These are phyloP conservation scores for Calonectria crousiana DNA, from an alignment of 2,329 filamentous ascomycete species.

Conservation along the genomic window DNA sequence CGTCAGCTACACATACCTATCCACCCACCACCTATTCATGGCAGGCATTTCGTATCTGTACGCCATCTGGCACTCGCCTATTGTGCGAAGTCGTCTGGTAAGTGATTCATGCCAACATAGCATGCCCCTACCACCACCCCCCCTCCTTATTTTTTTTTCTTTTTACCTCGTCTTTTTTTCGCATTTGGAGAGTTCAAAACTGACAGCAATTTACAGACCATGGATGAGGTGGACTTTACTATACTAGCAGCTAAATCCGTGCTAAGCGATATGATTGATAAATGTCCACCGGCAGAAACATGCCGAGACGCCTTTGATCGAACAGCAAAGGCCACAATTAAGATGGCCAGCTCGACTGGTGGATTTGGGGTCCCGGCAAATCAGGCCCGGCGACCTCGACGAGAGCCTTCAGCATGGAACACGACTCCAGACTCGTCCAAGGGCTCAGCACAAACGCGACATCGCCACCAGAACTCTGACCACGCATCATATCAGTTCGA, in stretches of 20 bases:
- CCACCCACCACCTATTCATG: constrained; percentile 97
- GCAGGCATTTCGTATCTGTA: constrained; percentile 96
- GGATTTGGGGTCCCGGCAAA: constrained; percentile 72
- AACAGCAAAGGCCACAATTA: constrained; percentile 94
- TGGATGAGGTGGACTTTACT: constrained; percentile 98
- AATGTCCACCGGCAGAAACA: constrained; percentile 94
- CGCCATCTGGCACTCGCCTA: constrained; percentile 95
- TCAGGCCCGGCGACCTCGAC: constrained; percentile 43
- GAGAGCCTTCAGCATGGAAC: constrained; percentile 48
- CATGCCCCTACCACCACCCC: too few species aligned
- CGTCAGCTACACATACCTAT: constrained; percentile 96
- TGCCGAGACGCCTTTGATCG: constrained; percentile 95
- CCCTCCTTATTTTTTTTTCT: neutral
- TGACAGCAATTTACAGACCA: constrained; percentile 63
- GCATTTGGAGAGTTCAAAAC: constrained; percentile 10
- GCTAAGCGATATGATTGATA: constrained; percentile 89
- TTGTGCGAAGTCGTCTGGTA: constrained; percentile 88
- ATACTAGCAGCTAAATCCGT: constrained; percentile 94
- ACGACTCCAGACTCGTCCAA: constrained; percentile 43
- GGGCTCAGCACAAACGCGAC: constrained; percentile 37
- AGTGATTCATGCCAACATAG: constrained; percentile 50
- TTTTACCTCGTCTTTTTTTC: neutral
- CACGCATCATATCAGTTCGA: constrained; percentile 52
- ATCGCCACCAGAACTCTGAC: constrained; percentile 47
- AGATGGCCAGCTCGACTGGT: constrained; percentile 91